phyloP scores from a whole-genome alignment of 768 basidiomycete genomes.

The Pleurotus platypus region DNA sequence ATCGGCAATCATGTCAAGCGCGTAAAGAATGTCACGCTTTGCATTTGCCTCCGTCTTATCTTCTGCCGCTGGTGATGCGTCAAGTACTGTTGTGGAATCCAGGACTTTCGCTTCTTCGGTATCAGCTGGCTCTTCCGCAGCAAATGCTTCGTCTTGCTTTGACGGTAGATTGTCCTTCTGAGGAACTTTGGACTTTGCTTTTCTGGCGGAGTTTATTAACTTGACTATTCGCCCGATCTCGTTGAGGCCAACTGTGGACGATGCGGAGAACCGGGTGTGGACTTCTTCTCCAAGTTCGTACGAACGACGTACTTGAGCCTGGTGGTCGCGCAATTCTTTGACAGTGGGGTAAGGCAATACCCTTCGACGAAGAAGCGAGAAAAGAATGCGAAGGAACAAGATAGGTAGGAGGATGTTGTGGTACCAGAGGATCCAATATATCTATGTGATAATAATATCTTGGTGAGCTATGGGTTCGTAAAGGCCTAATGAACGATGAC shows the following conservation, averaged over 20 bases:
- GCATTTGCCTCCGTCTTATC: slow-evolving; percentile 34
- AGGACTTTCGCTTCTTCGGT: slow-evolving; percentile 9
- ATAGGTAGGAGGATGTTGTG: slow-evolving; percentile 52
- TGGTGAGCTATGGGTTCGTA: not conserved
- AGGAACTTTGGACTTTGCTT: slow-evolving; percentile 25
- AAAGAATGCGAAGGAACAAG: slow-evolving; percentile 43
- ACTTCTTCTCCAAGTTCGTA: slow-evolving; percentile 49
- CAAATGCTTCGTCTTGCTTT: not conserved
- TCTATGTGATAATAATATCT: slow-evolving; percentile 27
- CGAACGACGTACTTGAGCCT: slow-evolving; percentile 44
- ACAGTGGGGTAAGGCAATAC: slow-evolving; percentile 54
- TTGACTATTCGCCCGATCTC: slow-evolving; percentile 55
- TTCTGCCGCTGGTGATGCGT: slow-evolving; percentile 19
- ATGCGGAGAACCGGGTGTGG: slow-evolving; percentile 38
- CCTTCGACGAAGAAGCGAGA: slow-evolving; percentile 43
- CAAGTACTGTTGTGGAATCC: slow-evolving; percentile 24
- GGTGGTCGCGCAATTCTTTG: slow-evolving; percentile 48
- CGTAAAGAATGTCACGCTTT: slow-evolving; percentile 36
- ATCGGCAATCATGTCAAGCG: slow-evolving; percentile 50
- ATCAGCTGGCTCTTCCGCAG: not conserved
- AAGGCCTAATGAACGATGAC: slow-evolving; percentile 7
- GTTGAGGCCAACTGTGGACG: slow-evolving; percentile 41
- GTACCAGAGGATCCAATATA: slow-evolving; percentile 66
- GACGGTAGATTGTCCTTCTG: slow-evolving; percentile 12
- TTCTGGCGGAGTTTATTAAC: slow-evolving; percentile 34